phyloP scores from a whole-genome alignment of 1,139 yeast genomes.

The Taphrina pruni region DNA sequence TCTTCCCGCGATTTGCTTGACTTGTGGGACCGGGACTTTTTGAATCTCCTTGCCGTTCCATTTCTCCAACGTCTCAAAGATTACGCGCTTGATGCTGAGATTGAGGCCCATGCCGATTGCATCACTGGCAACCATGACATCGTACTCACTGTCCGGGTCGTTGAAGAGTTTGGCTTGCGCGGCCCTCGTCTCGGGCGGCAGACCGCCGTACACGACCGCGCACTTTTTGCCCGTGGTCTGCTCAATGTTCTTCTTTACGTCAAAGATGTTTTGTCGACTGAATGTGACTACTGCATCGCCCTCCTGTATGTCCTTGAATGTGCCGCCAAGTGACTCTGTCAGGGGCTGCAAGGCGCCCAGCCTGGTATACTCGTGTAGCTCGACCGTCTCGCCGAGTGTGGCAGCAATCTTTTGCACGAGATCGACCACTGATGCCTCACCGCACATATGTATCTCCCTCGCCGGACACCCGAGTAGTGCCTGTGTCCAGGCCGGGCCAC shows the following conservation, averaged over 20 bases:
- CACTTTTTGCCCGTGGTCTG: slow-evolving; percentile 66
- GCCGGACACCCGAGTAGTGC: slow-evolving; percentile 89
- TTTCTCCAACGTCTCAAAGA: slow-evolving; percentile 71
- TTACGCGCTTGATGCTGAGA: slow-evolving; percentile 71
- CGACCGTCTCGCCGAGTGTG: slow-evolving; percentile 79
- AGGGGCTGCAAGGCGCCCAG: slow-evolving; percentile 73
- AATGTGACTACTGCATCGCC: slow-evolving; percentile 95
- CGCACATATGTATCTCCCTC: slow-evolving; percentile 86
- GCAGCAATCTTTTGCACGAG: slow-evolving; percentile 64
- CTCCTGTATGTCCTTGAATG: slow-evolving; percentile 53
- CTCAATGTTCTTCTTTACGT: slow-evolving; percentile 70
- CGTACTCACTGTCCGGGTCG: slow-evolving; percentile 65
- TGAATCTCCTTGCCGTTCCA: slow-evolving; percentile 67
- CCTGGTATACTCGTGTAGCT: slow-evolving; percentile 71
- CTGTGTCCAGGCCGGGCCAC: slow-evolving; percentile 97
- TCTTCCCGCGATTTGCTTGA: slow-evolving; percentile 94
- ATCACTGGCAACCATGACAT: slow-evolving; percentile 88
- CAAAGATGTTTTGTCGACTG: slow-evolving; percentile 72
- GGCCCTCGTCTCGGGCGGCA: slow-evolving; percentile 93
- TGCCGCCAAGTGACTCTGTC: slow-evolving; percentile 52
- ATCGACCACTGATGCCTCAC: slow-evolving; percentile 82
- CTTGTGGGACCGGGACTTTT: slow-evolving; percentile 65
- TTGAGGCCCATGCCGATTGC: slow-evolving; percentile 98
- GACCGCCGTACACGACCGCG: slow-evolving; percentile 91
- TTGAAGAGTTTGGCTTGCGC: slow-evolving; percentile 83